Conservation (phyloP, 768 basidiomycete genomes). For the Boletus bicolor region DNA sequence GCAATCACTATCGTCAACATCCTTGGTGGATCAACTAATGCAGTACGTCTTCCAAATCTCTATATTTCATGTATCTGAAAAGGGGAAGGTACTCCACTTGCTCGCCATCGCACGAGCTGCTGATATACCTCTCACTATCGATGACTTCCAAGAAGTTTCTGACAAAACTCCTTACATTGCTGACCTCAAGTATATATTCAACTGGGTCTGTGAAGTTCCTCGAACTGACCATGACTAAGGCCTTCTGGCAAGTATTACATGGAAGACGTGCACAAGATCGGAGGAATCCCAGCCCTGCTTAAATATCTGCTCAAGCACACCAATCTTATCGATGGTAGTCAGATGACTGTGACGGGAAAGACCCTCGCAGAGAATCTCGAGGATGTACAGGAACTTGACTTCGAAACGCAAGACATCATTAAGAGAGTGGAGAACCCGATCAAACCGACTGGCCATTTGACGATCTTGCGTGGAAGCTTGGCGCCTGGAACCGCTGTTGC, state of each 20-base stretch:
- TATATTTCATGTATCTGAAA: slow-evolving; percentile 4
- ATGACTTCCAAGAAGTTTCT: slow-evolving; percentile 81
- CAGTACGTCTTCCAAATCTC: slow-evolving; percentile 43
- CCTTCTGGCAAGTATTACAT: slow-evolving; percentile 87
- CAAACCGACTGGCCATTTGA: slow-evolving; percentile 83
- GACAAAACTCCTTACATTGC: slow-evolving; percentile 81
- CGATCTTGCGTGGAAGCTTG: slow-evolving; percentile 85
- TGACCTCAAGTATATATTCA: slow-evolving; percentile 62
- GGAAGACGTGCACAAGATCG: slow-evolving; percentile 85
- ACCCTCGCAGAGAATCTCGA: slow-evolving; percentile 84
- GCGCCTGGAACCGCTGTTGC: slow-evolving; percentile 86
- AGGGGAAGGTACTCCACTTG: slow-evolving; percentile 68
- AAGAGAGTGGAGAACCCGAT: slow-evolving; percentile 71
- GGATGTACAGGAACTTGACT: slow-evolving; percentile 70
- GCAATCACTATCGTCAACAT: slow-evolving; percentile 78
- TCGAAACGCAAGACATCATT: slow-evolving; percentile 75
- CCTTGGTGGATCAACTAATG: slow-evolving; percentile 86
- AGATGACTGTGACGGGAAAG: slow-evolving; percentile 88
- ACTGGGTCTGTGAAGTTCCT: neutral
- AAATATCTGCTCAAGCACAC: slow-evolving; percentile 81
- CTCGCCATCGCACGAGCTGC: slow-evolving; percentile 84
- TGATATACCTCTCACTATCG: slow-evolving; percentile 68
- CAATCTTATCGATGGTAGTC: slow-evolving; percentile 74
- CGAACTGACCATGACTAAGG: slow-evolving; percentile 33
- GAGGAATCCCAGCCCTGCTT: slow-evolving; percentile 79